Evolutionary conservation across 768 basidiomycete species (phyloP).

Genomic region (Lepiota venenata): DNA sequence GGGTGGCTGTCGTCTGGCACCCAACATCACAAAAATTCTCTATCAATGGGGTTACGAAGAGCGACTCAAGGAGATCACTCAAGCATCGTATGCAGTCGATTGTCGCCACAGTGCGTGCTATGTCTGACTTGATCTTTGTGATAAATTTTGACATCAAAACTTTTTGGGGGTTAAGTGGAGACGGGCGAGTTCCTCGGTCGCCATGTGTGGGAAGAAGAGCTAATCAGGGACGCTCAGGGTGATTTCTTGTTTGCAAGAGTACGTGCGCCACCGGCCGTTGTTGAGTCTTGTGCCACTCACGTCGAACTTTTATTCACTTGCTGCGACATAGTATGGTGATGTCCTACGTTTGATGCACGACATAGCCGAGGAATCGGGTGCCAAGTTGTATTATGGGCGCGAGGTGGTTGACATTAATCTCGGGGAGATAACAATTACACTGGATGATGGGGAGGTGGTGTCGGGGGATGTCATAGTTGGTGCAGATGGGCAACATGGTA

Average conservation of each 20-base stretch:
- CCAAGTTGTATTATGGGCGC: slow-evolving; percentile 32
- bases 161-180: slow-evolving; percentile 32
- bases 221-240: slow-evolving; percentile 42
- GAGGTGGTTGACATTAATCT: slow-evolving; percentile 27
- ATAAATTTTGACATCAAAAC: slow-evolving; percentile 6
- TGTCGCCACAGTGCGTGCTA: slow-evolving; percentile 12
- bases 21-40: slow-evolving; percentile 55
- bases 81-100: slow-evolving; percentile 23
- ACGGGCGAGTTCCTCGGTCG: slow-evolving; percentile 46
- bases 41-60: slow-evolving; percentile 49
- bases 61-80: slow-evolving; percentile 18
- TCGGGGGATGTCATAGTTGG: slow-evolving; percentile 52
- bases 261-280: slow-evolving; percentile 25
- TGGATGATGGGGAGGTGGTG: slow-evolving; percentile 38
- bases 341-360: slow-evolving; percentile 47
- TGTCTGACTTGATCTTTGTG: not conserved
- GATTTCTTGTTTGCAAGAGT: slow-evolving; percentile 34
- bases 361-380: slow-evolving; percentile 42
- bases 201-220: slow-evolving; percentile 50
- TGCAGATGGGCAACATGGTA: slow-evolving; percentile 47
- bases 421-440: slow-evolving; percentile 25
- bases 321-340: slow-evolving; percentile 45
- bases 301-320: not conserved
- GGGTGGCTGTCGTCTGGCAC: slow-evolving; percentile 34
- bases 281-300: not conserved